Base-by-base conservation (phyloP, 1,139 yeast genomes). In the Magnusiomyces paraingens region DNA sequence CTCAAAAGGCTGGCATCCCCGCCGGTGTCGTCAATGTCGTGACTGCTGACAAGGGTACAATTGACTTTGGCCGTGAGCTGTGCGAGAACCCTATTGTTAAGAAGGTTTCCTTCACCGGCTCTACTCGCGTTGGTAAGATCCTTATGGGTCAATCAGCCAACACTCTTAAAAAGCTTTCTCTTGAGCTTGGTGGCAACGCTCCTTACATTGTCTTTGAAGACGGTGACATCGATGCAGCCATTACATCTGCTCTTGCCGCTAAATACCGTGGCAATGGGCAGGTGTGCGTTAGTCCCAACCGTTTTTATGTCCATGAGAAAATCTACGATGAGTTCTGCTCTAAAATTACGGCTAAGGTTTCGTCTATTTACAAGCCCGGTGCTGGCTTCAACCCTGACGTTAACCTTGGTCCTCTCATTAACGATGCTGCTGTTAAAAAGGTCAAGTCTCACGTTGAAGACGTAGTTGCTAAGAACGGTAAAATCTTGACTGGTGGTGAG, bases 131-230 rank as follows among this genome's bases (percentile, higher is more conserved):
- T 17, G 96, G 97, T 52, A 84, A 85, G 70, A 68, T 87, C 49
- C 76, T 90, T 62, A 86, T 88, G 94, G 67, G 74, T 49, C 95
- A 88, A 69, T 77, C 90, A 8, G 74, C 95, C 1, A 74, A 83
- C 2, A 84, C 95, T 8, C 75, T 90, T 66, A 91, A 91, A 71
- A 90, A 90, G 67, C 73, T 87, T 45, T 85, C 95, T 0, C 79
- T 91, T 66, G 97, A 91, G 71, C 75, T 90, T 52, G 98, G 98
- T 48, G 98, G 97, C 45, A 91, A 90, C 68, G 95, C 97, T 2
- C 96, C 97, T 17, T 83, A 89, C 61, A 84, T 90, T 58, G 90
- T 89, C 11, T 89, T 89, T 70, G 86, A 82, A 29, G 96, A 89
- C 67, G 93, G 89, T 6, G 84, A 87, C 62, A 61, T 90, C 38